phyloP scores from a whole-genome alignment of 148 eudicot species.

The Talinum fruticosum region DNA sequence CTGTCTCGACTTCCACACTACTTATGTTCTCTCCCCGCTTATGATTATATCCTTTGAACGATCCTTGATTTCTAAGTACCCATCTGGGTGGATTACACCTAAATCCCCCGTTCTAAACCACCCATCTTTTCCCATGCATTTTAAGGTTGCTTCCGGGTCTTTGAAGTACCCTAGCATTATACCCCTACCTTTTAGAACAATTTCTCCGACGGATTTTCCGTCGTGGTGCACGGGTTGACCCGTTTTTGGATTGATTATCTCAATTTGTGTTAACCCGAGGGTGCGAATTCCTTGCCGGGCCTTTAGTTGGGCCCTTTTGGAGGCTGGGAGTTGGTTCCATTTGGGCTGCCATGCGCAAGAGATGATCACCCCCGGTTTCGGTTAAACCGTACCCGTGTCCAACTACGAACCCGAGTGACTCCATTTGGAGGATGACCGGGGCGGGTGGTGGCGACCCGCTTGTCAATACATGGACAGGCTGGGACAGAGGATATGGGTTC shows the following conservation, averaged over 20 bases:
- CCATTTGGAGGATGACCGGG: constrained; percentile 24
- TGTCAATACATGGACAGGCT: constrained; percentile 29
- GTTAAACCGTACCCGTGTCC: constrained; percentile 36
- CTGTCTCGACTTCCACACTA: constrained; percentile 52
- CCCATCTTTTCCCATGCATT: constrained; percentile 37
- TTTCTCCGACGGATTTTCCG: constrained; percentile 52
- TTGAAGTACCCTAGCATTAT: constrained; percentile 64
- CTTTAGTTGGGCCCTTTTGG: constrained; percentile 11
- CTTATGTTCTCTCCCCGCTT: constrained; percentile 48
- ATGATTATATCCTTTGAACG: constrained; percentile 55
- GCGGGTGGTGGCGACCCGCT: constrained; percentile 46
- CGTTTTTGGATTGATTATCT: constrained; percentile 21
- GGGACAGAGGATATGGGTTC: not conserved
- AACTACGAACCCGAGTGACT: constrained; percentile 35
- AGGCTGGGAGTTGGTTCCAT: constrained; percentile 6
- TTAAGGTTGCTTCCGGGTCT: constrained; percentile 40
- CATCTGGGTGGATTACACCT: constrained; percentile 62
- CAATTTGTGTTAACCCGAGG: constrained; percentile 6
- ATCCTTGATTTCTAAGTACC: constrained; percentile 69
- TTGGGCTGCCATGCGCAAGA: constrained; percentile 25
- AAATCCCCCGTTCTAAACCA: constrained; percentile 51
- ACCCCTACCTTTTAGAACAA: constrained; percentile 45
- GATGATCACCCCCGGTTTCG: constrained; percentile 23
- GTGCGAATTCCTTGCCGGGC: constrained; percentile 30
- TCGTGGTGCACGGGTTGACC: constrained; percentile 33